These are phyloP conservation scores for Bassia scoparia DNA, from an alignment of 148 eudicot species.

Conservation along the genomic window DNA sequence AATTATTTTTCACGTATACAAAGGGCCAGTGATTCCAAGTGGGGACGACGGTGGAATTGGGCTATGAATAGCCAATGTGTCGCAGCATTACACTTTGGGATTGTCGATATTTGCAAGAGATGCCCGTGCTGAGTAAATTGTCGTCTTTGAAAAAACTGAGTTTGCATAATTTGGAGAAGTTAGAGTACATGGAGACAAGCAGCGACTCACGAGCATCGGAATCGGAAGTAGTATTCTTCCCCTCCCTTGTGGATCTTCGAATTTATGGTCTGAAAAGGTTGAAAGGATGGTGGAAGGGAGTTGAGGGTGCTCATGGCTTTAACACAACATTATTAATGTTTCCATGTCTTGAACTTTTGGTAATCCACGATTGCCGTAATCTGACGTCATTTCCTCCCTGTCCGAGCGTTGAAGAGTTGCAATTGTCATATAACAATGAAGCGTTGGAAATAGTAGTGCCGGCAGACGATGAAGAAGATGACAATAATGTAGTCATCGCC, in stretches of 20 bases:
- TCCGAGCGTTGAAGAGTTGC: not conserved
- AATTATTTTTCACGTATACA: not conserved
- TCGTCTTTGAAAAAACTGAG: conserved; percentile 8
- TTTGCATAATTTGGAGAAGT: not conserved
- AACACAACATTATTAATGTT: not conserved
- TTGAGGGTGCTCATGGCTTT: not conserved
- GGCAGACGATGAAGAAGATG: no score
- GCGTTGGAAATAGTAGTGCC: not conserved
- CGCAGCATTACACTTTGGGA: not conserved
- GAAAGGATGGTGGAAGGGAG: conserved; percentile 13
- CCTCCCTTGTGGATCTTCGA: not conserved
- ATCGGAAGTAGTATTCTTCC: conserved; percentile 14
- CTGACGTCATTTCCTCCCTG: conserved; percentile 19
- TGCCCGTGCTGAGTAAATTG: conserved; percentile 22
- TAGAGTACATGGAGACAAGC: conserved; percentile 24
- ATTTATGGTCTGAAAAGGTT: not conserved
- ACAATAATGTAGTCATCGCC: no score
- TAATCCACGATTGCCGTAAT: not conserved
- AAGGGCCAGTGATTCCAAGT: conserved; percentile 13
- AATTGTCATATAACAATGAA: not conserved
- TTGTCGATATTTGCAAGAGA: not conserved
- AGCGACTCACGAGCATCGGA: not conserved
- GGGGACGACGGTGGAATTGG: conserved; percentile 13
- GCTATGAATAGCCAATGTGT: conserved; percentile 11
- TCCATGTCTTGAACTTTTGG: conserved; percentile 6